Evolutionary conservation across 495 filamentous ascomycete species (phyloP).

Genomic region (Daldinia childiae): DNA sequence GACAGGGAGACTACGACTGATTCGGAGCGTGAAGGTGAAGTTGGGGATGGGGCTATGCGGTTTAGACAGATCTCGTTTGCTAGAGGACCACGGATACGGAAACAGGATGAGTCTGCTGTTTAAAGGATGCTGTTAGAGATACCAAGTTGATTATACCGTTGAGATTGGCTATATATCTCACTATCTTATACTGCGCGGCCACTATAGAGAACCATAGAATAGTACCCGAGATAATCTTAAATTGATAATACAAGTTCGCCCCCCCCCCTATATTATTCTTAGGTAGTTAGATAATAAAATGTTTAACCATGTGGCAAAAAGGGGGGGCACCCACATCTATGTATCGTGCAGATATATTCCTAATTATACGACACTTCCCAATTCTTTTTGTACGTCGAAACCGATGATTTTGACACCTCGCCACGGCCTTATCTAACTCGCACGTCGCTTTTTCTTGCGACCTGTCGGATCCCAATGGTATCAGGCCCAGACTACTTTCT

Average conservation of each 20-base stretch:
- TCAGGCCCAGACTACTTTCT: too few species aligned
- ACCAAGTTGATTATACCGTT: not conserved
- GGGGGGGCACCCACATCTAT: too few species aligned
- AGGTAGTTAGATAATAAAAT: too few species aligned
- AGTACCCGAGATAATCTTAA: not conserved
- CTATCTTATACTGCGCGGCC: not conserved
- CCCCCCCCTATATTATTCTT: not conserved
- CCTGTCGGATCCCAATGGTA: too few species aligned
- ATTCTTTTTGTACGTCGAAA: too few species aligned
- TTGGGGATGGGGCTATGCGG: slow-evolving; percentile 22
- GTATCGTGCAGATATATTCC: too few species aligned
- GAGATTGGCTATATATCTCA: slow-evolving; percentile 2
- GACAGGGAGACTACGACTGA: slow-evolving; percentile 31
- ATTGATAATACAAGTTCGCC: not conserved
- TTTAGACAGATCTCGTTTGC: slow-evolving; percentile 43
- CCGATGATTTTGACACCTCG: too few species aligned
- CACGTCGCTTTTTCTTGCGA: too few species aligned
- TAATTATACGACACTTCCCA: too few species aligned
- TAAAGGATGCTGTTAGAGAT: slow-evolving; percentile 14
- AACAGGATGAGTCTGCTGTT: slow-evolving; percentile 27
- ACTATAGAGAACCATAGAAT: not conserved
- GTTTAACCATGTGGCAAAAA: too few species aligned
- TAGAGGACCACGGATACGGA: slow-evolving; percentile 30
- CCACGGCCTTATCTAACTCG: too few species aligned
- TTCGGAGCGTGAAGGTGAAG: slow-evolving; percentile 32